Evolutionary conservation across 2,329 filamentous ascomycete genomes (phyloP), one percentile per base, ranked within the genome.

Genomic region (Cladorrhinum sp.): DNA sequence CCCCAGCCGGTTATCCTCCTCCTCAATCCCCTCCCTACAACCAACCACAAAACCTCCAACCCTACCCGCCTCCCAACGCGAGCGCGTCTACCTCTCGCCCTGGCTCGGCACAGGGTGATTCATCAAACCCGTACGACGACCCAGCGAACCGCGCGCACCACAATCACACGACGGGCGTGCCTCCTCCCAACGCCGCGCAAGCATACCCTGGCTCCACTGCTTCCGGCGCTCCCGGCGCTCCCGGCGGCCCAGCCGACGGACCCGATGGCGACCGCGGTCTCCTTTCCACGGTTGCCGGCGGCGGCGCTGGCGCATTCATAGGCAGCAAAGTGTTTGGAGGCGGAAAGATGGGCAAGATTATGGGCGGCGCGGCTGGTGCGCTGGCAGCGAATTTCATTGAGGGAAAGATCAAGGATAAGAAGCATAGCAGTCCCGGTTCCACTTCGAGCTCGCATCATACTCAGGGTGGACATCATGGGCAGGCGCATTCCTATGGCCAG

Each of bases 301-400:
- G 81, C 21, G 80, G 78, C 2, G 79, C 77, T 0, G 84, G 84
- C 39, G 83, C 79, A 0, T 80, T 81, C 60, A 60, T 83, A 0
- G 83, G 79, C 0, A 79, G 85, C 68, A 80, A 86, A 70, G 69
- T 82, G 10, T 82, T 83, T 20, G 81, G 81, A 57, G 82, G 82
- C 6, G 62, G 61, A 28, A 73, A 79, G 53, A 68, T 86, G 36
- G 81, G 81, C 23, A 82, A 83, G 1, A 66, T 85, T 5, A 75
- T 80, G 1, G 83, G 83, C 0, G 73, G 78, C 7, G 76, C 83
- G 1, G 80, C 79, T 10, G 84, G 84, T 23, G 83, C 82, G 0
- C 75, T 85, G 12, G 80, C 79, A 2, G 83, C 83, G 7, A 85
- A 85, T 65, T 72, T 79, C 18, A 69, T 84, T 39, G 79, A 80